Evolutionary conservation across 352 stramenopile genomes (phyloP).

Genomic region (Peronosclerospora sorghi): DNA sequence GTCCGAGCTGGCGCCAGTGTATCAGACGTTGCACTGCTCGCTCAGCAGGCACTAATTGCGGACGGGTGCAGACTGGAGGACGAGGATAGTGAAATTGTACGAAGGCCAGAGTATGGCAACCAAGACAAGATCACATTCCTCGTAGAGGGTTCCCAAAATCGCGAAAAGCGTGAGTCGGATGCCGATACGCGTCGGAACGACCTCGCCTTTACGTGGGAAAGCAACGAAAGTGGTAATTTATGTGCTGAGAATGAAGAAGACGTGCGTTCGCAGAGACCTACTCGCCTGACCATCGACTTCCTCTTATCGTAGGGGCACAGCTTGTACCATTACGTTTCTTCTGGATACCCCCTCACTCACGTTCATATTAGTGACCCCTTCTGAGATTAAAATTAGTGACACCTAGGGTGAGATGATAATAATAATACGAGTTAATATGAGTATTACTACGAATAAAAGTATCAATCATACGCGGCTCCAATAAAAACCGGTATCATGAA

Average conservation of each 20-base stretch:
- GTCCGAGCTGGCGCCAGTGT: too few relatives aligned
- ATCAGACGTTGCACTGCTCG: conserved; percentile 32
- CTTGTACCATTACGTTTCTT: too few relatives aligned
- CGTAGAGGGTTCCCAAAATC: too few relatives aligned
- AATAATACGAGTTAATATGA: too few relatives aligned
- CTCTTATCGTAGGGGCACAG: conserved; percentile 24
- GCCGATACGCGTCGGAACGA: not conserved
- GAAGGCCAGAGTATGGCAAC: conserved; percentile 8
- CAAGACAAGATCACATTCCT: conserved; percentile 4
- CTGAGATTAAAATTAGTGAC: too few relatives aligned
- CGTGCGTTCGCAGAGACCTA: not conserved
- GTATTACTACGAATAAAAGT: too few relatives aligned
- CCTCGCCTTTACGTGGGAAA: not conserved
- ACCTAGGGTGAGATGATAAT: too few relatives aligned
- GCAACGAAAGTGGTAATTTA: conserved; percentile 1
- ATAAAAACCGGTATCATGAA: too few relatives aligned
- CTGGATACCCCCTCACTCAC: too few relatives aligned
- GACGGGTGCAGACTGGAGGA: conserved; percentile 30
- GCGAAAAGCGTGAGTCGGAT: conserved; percentile 2
- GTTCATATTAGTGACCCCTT: too few relatives aligned
- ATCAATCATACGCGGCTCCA: too few relatives aligned
- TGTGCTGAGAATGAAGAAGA: conserved; percentile 5
- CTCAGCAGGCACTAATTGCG: conserved; percentile 38
- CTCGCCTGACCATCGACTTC: conserved; percentile 20
- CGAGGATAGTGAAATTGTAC: conserved; percentile 5